Conservation (phyloP, 371 early-diverging fungal species). For the Nematocida major region DNA sequence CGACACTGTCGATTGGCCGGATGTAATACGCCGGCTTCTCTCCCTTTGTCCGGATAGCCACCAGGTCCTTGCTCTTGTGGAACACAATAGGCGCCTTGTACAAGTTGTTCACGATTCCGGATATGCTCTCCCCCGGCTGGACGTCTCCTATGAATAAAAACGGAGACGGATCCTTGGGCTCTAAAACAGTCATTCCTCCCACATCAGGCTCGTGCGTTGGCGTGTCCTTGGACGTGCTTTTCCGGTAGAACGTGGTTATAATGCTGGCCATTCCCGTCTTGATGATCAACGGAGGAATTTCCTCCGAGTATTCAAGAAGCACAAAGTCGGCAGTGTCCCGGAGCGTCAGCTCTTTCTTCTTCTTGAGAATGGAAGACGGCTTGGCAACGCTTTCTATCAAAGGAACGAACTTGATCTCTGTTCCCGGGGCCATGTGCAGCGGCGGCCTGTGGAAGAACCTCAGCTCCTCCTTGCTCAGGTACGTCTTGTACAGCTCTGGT, state of each 20-base stretch:
- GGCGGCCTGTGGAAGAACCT: conserved; percentile 84
- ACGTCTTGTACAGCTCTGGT: conserved; percentile 77
- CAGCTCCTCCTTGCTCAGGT: conserved; percentile 75
- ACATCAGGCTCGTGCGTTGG: conserved; percentile 24
- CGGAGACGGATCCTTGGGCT: conserved; percentile 85
- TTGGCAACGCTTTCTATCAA: conserved; percentile 9
- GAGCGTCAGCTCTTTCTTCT: conserved; percentile 76
- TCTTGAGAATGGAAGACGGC: conserved; percentile 71
- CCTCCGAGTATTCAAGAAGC: conserved; percentile 88
- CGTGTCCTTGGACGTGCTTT: conserved; percentile 66
- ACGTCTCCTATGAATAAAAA: conserved; percentile 79
- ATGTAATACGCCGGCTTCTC: conserved; percentile 67
- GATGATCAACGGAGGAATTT: conserved; percentile 85
- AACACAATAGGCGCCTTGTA: conserved; percentile 86
- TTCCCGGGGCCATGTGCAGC: conserved; percentile 66
- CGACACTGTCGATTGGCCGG: conserved; percentile 75
- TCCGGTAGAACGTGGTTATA: conserved; percentile 88
- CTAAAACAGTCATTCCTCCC: conserved; percentile 69
- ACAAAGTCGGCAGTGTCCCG: conserved; percentile 76
- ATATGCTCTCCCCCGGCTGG: conserved; percentile 76
- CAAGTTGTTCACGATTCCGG: conserved; percentile 83
- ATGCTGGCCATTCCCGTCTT: conserved; percentile 93
- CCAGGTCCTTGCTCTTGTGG: conserved; percentile 69
- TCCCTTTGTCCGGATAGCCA: conserved; percentile 63
- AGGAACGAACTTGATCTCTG: conserved; percentile 17